Base-by-base conservation (phyloP, 768 basidiomycete species). In the Hygrophoropsis aurantiaca region DNA sequence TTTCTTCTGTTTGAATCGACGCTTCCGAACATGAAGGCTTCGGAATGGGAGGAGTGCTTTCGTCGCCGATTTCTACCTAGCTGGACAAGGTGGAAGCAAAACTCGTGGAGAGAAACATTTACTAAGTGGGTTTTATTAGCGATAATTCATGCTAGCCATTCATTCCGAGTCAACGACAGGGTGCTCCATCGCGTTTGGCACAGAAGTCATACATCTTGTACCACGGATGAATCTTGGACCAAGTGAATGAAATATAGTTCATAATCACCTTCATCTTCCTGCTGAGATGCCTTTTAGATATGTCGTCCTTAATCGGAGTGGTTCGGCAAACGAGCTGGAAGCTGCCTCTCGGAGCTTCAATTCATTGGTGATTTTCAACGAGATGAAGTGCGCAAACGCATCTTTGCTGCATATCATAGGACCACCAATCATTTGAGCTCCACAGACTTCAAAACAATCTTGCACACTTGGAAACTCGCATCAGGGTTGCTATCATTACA, bases 211-310 rank as follows among this genome's bases (percentile, higher is more conserved):
- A 80, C 81, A 3, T 73, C 75, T n/a, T 91, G 89, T 58, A 89
- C 88, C 18, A 64, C 79, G 6, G 85, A 89, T 55, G 90, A 92
- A 66, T 71, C 87, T 18, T 92, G 90, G 88, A 90, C 88, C 40
- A 88, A 81, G 85, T 89, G 61, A 55, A 71, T 62, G 4, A 42
- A 21, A 26, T 46, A 32, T 57, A 36, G 27, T 13, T 6, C 50
- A 58, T 51, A 16, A 49, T 39, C 38, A 11, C 4, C n/a, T 35
- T 5, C 6, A 21, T 4, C 25, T 36, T 27, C 39, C 41, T 15
- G 44, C 38, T 30, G 47, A 21, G 26, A 32, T 20, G 18, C 4
- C 49, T 39, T 24, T 41, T 53, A 87, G 87, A 60, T 90, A 88
- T 54, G 74, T 91, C 49, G 77, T 85, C 19, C 61, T 92, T 48